Percentiles rank a stretch among this genome's conserved stretches.
phyloP scores from a whole-genome alignment of 2,329 filamentous ascomycete species.

The Alternaria brassicae region DNA sequence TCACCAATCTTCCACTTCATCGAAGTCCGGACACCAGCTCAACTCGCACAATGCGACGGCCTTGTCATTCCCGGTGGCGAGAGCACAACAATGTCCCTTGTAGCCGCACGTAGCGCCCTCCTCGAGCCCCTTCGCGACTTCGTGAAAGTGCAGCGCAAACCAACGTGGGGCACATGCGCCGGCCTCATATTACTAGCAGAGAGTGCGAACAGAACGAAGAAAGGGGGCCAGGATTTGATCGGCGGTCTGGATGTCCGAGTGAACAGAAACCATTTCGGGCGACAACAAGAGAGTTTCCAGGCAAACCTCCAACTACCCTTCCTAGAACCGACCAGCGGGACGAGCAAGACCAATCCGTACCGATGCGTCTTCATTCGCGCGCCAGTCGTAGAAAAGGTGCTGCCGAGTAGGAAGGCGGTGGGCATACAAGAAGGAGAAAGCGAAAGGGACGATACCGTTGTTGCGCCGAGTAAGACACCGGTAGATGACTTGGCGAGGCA shows the following conservation, averaged over 20 bases:
- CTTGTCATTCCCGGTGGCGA: conserved; percentile 93
- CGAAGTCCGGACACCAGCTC: conserved; percentile 77
- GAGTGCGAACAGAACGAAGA: conserved; percentile 85
- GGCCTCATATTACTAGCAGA: conserved; percentile 91
- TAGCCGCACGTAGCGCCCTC: conserved; percentile 80
- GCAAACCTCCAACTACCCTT: conserved; percentile 77
- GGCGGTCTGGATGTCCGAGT: conserved; percentile 90
- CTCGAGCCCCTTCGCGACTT: conserved; percentile 86
- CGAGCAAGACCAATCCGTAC: conserved; percentile 62
- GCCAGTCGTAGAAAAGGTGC: conserved; percentile 85
- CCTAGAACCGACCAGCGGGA: conserved; percentile 52
- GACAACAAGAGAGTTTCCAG: conserved; percentile 91
- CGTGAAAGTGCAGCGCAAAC: conserved; percentile 83
- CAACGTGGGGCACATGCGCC: conserved; percentile 95
- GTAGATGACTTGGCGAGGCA: conserved; percentile 55
- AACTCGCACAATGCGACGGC: conserved; percentile 78
- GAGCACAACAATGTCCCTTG: conserved; percentile 89
- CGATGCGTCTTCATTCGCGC: conserved; percentile 91
- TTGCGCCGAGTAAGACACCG: conserved; percentile 63
- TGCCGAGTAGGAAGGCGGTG: conserved; percentile 60
- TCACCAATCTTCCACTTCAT: conserved; percentile 60
- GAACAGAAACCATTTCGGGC: conserved; percentile 92
- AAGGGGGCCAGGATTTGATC: conserved; percentile 90
- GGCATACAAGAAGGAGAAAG: conserved; percentile 59
- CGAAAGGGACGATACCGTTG: conserved; percentile 58